Base-by-base conservation (phyloP, 2,329 filamentous ascomycete species). In the Colletotrichum liriopes region DNA sequence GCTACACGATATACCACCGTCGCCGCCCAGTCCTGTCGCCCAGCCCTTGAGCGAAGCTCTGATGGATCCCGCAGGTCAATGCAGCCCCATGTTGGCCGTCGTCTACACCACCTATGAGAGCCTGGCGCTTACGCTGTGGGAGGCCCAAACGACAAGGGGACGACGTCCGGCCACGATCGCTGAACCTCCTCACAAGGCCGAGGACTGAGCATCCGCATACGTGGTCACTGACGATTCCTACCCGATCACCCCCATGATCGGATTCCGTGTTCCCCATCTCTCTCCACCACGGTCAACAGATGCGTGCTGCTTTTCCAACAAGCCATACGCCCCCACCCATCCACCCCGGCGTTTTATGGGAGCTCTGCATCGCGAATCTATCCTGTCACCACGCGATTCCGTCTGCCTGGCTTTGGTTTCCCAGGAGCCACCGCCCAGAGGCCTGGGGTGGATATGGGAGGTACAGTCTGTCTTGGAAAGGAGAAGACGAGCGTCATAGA, bases 301-400 rank as follows among this genome's bases (percentile, higher is more conserved):
- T 26, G 14, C 14, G 39, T 1, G 23, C 23, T 59, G 39, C n/a
- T 43, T 12, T 29, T 29, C 23, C 26, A 41, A 11, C 37, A 29
- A 41, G 35, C 11, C n/a, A 41, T 23, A 5, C 32, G 2, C n/a
- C 7, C 58, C 45, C 45, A 14, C 4, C 16, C 39, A 12, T 11
- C 39, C 39, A 16, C 39, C 41, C 5, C 41, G 41, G 26, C 23
- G 23, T 45, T 60, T 16, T 39, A 60, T 45, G 39, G 56, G 35
- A 51, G 49, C 23, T 26, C 20, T 35, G 23, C 23, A 39, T 66
- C 67, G 39, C 39, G n/a, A 70, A 65, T 54, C 18, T 14, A 14
- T 29, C 49, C 59, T 54, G 23, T 23, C 55, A 39, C 37, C 23
- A 41, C n/a, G 47, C 47, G 16, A 54, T 51, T 39, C 55, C 62